These are phyloP conservation scores for Schizophyllum commune DNA, from an alignment of 1,284 basidiomycete species.

Conservation along the genomic window DNA sequence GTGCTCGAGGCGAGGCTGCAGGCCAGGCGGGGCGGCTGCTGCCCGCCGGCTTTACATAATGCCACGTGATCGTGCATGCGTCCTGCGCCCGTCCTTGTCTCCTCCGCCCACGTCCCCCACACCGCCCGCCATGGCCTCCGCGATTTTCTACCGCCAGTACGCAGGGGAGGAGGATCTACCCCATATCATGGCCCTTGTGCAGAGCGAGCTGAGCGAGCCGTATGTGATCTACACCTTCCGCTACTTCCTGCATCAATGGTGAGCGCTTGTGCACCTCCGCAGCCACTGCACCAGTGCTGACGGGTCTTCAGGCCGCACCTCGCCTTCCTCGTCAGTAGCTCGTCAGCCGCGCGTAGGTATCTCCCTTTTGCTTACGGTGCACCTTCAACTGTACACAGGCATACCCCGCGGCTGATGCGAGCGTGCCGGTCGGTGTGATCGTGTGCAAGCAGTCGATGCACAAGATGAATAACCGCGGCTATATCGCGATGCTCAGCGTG, in stretches of 20 bases:
- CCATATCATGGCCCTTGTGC: constrained; percentile 80
- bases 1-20: not conserved
- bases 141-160: constrained; percentile 67
- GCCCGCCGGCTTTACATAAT: not conserved
- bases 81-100: not conserved
- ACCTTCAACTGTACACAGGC: constrained; percentile 30
- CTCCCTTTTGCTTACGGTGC: not conserved
- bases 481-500: constrained; percentile 97
- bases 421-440: constrained; percentile 78
- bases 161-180: constrained; percentile 71
- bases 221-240: constrained; percentile 93
- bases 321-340: constrained; percentile 72
- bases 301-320: constrained; percentile 74
- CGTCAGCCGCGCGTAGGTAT: constrained; percentile 5
- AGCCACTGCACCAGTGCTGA: constrained; percentile 6
- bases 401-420: constrained; percentile 44
- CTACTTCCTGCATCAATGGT: constrained; percentile 95
- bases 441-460: constrained; percentile 95
- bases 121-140: constrained; percentile 13
- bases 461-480: constrained; percentile 77
- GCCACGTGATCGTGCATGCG: not conserved
- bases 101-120: constrained; percentile 17
- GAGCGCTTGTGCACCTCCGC: constrained; percentile 25
- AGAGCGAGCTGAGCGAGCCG: constrained; percentile 90
- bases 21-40: not conserved